Conservation (phyloP, 2,329 filamentous ascomycete species). For the Rutstroemia sp. region DNA sequence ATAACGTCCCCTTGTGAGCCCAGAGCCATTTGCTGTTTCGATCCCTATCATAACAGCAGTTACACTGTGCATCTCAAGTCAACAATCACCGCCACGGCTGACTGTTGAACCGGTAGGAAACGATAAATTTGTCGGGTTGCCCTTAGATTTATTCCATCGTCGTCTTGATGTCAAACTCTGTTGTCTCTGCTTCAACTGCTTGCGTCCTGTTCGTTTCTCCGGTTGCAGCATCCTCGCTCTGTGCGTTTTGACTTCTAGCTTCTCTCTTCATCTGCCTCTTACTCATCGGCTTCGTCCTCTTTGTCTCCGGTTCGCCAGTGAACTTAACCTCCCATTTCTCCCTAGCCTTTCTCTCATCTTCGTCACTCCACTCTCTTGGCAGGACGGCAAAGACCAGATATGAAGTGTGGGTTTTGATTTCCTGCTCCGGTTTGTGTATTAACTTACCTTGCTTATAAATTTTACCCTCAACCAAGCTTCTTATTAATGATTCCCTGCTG, state of each 20-base stretch:
- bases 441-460: slow-evolving; percentile 70
- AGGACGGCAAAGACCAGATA: slow-evolving; percentile 91
- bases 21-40: too few species aligned
- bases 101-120: too few species aligned
- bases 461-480: slow-evolving; percentile 37
- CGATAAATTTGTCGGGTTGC: too few species aligned
- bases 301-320: slow-evolving; percentile 14
- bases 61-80: too few species aligned
- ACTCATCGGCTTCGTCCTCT: slow-evolving; percentile 14
- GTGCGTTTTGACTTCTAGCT: slow-evolving; percentile 7
- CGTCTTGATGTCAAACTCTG: too few species aligned
- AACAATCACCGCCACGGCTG: too few species aligned
- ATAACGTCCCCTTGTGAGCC: too few species aligned
- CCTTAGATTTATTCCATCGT: too few species aligned
- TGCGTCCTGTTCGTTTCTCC: too few species aligned
- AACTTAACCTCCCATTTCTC: slow-evolving; percentile 43
- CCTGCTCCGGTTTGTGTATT: slow-evolving; percentile 73
- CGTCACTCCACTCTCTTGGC: slow-evolving; percentile 77
- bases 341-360: slow-evolving; percentile 65
- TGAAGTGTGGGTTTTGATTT: slow-evolving; percentile 94
- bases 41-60: too few species aligned
- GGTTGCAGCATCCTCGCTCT: too few species aligned
- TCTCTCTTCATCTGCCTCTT: slow-evolving; percentile 23
- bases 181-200: too few species aligned
- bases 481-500: slow-evolving; percentile 27